Evolutionary conservation across 2,329 filamentous ascomycete species (phyloP).

Genomic region (Cladosporium sp.): DNA sequence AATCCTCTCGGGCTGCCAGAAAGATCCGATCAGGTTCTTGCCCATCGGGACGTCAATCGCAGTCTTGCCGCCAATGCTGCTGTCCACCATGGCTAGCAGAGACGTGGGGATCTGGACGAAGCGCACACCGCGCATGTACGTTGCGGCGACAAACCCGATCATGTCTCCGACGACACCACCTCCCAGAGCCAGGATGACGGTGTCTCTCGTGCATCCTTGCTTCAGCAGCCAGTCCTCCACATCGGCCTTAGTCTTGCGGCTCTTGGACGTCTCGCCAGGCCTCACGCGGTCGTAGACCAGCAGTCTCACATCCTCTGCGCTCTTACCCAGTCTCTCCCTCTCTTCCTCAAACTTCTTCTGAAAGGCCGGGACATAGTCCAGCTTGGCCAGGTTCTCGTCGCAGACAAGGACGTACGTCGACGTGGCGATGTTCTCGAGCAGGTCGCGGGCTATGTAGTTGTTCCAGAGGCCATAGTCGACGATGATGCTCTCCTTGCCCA

Average conservation of each 20-base stretch:
- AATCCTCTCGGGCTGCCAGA: constrained; percentile 92
- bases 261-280: constrained; percentile 91
- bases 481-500: constrained; percentile 86
- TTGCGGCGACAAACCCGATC: constrained; percentile 95
- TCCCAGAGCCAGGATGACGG: constrained; percentile 88
- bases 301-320: constrained; percentile 57
- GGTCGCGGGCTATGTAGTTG: constrained; percentile 73
- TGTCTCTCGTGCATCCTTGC: constrained; percentile 90
- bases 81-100: constrained; percentile 95
- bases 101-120: constrained; percentile 97
- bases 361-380: constrained; percentile 74
- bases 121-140: constrained; percentile 95
- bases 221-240: constrained; percentile 97
- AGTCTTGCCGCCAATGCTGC: constrained; percentile 96
- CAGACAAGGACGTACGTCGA: constrained; percentile 96
- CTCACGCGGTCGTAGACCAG: constrained; percentile 84
- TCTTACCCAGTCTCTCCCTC: constrained; percentile 34
- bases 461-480: constrained; percentile 90
- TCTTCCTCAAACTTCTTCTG: constrained; percentile 56
- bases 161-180: constrained; percentile 97
- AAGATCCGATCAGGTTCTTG: constrained; percentile 93
- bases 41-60: constrained; percentile 94
- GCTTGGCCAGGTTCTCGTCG: constrained; percentile 81
- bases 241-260: constrained; percentile 85
- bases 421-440: constrained; percentile 71